A percentile compares a stretch with the other conserved stretches of the same genome.
phyloP scores from a whole-genome alignment of 257 asterid genomes.

The Fraxinus americana region DNA sequence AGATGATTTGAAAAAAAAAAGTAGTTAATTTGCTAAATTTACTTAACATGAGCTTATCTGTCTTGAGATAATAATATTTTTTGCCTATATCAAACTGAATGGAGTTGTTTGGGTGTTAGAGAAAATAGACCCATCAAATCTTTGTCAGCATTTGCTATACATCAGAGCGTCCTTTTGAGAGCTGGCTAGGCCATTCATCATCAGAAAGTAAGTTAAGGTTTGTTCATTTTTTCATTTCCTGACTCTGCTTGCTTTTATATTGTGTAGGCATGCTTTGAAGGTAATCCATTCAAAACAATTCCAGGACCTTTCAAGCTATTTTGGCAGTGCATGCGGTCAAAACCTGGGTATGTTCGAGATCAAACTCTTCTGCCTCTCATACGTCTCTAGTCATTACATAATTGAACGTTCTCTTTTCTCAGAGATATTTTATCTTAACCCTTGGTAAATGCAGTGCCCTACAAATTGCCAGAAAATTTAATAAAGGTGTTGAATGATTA shows the following conservation, averaged over 20 bases:
- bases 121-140: neutral
- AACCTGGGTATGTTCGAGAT: conserved; percentile 69
- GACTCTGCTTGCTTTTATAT: conserved; percentile 7
- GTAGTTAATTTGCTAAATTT: neutral
- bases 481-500: neutral
- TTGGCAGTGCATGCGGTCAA: conserved; percentile 90
- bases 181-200: neutral
- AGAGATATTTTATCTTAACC: neutral
- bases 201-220: neutral
- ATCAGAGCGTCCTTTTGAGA: neutral
- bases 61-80: neutral
- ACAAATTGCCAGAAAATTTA: neutral
- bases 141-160: neutral
- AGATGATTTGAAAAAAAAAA: neutral
- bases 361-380: conserved; percentile 5
- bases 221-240: neutral
- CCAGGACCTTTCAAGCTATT: conserved; percentile 97
- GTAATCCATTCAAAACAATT: conserved; percentile 92
- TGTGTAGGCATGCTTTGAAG: conserved; percentile 88
- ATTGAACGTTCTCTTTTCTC: conserved; percentile 3
- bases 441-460: conserved; percentile 10
- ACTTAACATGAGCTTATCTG: neutral
- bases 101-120: neutral
- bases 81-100: neutral
- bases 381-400: neutral